These are phyloP conservation scores for Daedaleopsis nitida DNA, from an alignment of 768 basidiomycete genomes.

Conservation along the genomic window DNA sequence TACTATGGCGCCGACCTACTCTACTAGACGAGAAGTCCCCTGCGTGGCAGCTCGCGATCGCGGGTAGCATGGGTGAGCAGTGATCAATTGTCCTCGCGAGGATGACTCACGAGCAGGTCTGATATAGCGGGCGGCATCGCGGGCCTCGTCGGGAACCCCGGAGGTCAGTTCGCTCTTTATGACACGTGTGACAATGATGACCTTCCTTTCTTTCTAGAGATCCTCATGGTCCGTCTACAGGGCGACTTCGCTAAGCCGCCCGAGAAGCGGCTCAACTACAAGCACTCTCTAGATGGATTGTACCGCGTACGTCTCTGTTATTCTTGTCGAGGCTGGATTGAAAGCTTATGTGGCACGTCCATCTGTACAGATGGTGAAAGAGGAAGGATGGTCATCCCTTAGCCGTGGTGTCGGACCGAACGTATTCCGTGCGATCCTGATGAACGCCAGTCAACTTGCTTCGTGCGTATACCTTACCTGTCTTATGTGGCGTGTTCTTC, in stretches of 20 bases:
- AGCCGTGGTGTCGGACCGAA: slow-evolving; percentile 81
- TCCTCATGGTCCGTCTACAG: slow-evolving; percentile 68
- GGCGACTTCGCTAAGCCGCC: slow-evolving; percentile 89
- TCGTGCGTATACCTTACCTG: slow-evolving; percentile 53
- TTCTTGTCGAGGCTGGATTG: not conserved
- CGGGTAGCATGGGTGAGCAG: slow-evolving; percentile 83
- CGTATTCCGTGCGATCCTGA: slow-evolving; percentile 80
- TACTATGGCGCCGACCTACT: not conserved
- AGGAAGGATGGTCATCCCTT: slow-evolving; percentile 81
- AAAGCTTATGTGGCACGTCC: not conserved
- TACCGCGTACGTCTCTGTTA: slow-evolving; percentile 62
- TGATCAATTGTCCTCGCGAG: not conserved
- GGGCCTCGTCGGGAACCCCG: slow-evolving; percentile 87
- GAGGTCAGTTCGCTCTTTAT: slow-evolving; percentile 46
- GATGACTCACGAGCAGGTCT: not conserved
- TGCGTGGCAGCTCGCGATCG: slow-evolving; percentile 78
- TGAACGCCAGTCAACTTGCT: slow-evolving; percentile 92
- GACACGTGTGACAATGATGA: not conserved
- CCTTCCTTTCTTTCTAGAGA: slow-evolving; percentile 19
- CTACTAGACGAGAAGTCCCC: slow-evolving; percentile 59
- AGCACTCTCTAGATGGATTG: slow-evolving; percentile 86
- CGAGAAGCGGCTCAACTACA: slow-evolving; percentile 89
- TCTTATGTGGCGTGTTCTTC: not conserved
- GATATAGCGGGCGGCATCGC: slow-evolving; percentile 78
- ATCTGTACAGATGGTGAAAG: slow-evolving; percentile 70